phyloP scores from a whole-genome alignment of 768 basidiomycete species.

The Cystobasidium tubakii region DNA sequence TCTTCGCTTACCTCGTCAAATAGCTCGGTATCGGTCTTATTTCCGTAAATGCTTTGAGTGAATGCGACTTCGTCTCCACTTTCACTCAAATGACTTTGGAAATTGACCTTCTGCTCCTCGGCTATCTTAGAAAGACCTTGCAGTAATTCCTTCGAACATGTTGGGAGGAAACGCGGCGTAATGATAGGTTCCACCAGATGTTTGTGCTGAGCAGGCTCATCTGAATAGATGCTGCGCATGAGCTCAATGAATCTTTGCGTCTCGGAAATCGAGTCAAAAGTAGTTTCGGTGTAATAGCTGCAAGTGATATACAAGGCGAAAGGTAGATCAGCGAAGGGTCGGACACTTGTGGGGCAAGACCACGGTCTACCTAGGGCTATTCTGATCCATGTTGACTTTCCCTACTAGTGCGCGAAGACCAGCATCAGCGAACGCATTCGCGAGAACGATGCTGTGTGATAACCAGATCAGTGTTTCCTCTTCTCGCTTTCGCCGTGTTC shows the following conservation, averaged over 20 bases:
- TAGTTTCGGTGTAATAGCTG: constrained; percentile 58
- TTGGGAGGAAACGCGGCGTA: constrained; percentile 84
- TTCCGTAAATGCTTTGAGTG: constrained; percentile 60
- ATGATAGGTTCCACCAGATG: constrained; percentile 71
- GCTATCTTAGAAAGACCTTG: constrained; percentile 60
- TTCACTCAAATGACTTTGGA: constrained; percentile 82
- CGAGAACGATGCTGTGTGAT: constrained; percentile 64
- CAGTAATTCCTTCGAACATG: constrained; percentile 70
- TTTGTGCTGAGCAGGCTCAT: constrained; percentile 51
- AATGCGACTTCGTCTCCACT: constrained; percentile 68
- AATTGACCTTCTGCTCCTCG: constrained; percentile 52
- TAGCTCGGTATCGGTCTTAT: constrained; percentile 62
- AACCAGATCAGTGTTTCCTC: background rate
- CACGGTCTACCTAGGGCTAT: constrained; percentile 3
- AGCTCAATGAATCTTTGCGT: constrained; percentile 58
- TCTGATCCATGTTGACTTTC: constrained; percentile 55
- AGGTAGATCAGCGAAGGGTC: background rate
- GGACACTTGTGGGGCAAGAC: background rate
- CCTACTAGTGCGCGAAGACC: constrained; percentile 79
- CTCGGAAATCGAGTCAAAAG: constrained; percentile 54
- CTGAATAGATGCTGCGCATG: constrained; percentile 52
- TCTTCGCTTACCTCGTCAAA: constrained; percentile 59
- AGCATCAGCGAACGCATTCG: constrained; percentile 62
- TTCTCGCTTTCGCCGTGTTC: background rate
- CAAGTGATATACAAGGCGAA: background rate